A percentile compares a stretch with the other conserved stretches of the same genome.
phyloP scores from a whole-genome alignment of 2,329 filamentous ascomycete genomes.

The Penicillium sp. region DNA sequence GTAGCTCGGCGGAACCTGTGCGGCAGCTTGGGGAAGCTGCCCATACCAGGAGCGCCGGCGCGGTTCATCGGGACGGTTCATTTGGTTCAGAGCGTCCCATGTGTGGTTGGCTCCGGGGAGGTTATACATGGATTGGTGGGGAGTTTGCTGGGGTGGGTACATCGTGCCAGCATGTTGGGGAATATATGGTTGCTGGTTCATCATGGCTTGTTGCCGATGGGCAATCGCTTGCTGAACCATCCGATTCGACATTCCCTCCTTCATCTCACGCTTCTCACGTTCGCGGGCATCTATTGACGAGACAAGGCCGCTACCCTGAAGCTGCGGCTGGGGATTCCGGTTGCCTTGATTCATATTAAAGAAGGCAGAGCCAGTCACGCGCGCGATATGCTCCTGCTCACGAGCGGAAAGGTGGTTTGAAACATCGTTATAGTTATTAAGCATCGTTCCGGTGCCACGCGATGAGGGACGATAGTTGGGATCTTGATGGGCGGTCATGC shows the following conservation, averaged over 20 bases:
- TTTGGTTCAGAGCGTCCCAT: slow-evolving; percentile 37
- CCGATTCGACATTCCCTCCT: slow-evolving; percentile 65
- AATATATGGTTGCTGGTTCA: slow-evolving; percentile 37
- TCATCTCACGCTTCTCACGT: slow-evolving; percentile 70
- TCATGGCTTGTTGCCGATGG: slow-evolving; percentile 58
- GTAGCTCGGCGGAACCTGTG: slow-evolving; percentile 25
- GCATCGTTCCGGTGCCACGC: slow-evolving; percentile 54
- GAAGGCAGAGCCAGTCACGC: slow-evolving; percentile 73
- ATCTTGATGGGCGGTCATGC: slow-evolving; percentile 29
- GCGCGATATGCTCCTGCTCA: slow-evolving; percentile 85
- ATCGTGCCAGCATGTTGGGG: slow-evolving; percentile 17
- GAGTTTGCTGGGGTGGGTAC: slow-evolving; percentile 17
- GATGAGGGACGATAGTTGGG: slow-evolving; percentile 46
- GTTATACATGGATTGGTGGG: slow-evolving; percentile 34
- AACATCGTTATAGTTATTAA: slow-evolving; percentile 52
- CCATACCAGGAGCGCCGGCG: slow-evolving; percentile 37
- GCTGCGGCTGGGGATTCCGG: slow-evolving; percentile 50
- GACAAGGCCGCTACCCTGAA: slow-evolving; percentile 62
- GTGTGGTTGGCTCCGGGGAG: slow-evolving; percentile 37
- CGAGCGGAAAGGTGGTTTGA: slow-evolving; percentile 71
- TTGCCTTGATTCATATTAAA: slow-evolving; percentile 63
- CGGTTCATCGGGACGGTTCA: slow-evolving; percentile 30
- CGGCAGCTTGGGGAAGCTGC: slow-evolving; percentile 26
- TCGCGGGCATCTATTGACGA: slow-evolving; percentile 78
- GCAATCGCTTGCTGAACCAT: slow-evolving; percentile 71